These are phyloP conservation scores for Colletotrichum eleusines DNA, from an alignment of 2,329 filamentous ascomycete genomes.

Conservation along the genomic window DNA sequence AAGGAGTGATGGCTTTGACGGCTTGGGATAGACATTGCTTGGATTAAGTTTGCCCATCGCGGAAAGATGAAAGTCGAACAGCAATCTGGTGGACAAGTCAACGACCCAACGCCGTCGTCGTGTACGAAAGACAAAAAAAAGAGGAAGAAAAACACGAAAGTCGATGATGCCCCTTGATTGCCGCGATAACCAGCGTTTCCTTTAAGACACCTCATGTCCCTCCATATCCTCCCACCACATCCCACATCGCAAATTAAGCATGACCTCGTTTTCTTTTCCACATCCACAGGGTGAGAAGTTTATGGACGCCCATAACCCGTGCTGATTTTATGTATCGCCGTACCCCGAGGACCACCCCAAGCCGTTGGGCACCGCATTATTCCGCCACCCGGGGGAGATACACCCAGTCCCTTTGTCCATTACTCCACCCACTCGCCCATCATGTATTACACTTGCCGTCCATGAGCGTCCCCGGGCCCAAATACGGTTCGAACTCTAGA, in stretches of 20 bases:
- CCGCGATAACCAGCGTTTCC: not conserved
- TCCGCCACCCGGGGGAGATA: not conserved
- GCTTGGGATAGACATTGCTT: not conserved
- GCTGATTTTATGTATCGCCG: slow-evolving; percentile 6
- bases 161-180: not conserved
- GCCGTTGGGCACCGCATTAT: not conserved
- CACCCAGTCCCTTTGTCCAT: not conserved
- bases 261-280: not conserved
- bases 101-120: not conserved
- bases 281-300: not conserved
- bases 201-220: not conserved
- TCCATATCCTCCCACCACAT: not conserved
- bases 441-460: not conserved
- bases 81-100: not conserved
- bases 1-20: not conserved
- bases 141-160: no score
- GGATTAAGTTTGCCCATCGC: no score
- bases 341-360: not conserved
- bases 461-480: not conserved
- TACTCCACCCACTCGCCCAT: not conserved
- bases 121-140: not conserved
- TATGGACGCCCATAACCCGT: not conserved
- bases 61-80: not conserved
- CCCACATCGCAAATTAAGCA: not conserved
- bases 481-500: not conserved